Percentiles rank a stretch among this genome's conserved stretches.
phyloP scores from a whole-genome alignment of 768 basidiomycete species.

The Podaxis pistillaris region DNA sequence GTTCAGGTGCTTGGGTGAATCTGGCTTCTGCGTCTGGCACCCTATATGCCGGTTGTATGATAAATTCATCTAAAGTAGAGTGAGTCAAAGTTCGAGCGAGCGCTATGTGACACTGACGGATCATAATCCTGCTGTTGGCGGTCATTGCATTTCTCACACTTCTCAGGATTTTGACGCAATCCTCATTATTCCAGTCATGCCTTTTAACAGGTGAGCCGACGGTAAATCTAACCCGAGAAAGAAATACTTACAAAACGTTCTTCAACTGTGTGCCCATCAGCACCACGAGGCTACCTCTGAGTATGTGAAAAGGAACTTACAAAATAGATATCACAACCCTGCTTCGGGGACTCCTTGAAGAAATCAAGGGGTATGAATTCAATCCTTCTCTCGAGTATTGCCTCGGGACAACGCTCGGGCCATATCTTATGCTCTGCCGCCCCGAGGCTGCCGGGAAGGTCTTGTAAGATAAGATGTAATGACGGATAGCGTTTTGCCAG shows the following conservation, averaged over 20 bases:
- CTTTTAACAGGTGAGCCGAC: constrained; percentile 19
- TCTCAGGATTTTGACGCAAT: constrained; percentile 33
- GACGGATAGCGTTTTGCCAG: constrained; percentile 33
- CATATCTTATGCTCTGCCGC: constrained; percentile 34
- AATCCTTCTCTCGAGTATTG: constrained; percentile 32
- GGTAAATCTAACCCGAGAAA: background rate
- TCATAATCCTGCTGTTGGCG: constrained; percentile 31
- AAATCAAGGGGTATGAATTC: constrained; percentile 40
- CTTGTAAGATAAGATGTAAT: constrained; percentile 35
- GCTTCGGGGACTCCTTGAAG: constrained; percentile 34
- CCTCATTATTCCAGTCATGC: constrained; percentile 41
- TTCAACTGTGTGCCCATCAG: constrained; percentile 25
- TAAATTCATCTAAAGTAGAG: constrained; percentile 31
- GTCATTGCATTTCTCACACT: constrained; percentile 35
- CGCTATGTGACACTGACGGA: constrained; percentile 27
- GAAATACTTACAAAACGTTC: constrained; percentile 31
- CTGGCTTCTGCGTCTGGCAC: constrained; percentile 3
- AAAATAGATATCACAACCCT: constrained; percentile 40
- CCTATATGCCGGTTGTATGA: constrained; percentile 29
- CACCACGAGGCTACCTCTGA: background rate
- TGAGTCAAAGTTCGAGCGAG: background rate
- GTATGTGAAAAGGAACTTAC: constrained; percentile 24
- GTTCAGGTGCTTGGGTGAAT: constrained; percentile 35
- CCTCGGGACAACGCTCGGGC: constrained; percentile 34
- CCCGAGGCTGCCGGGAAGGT: constrained; percentile 29